Evolutionary conservation across 192 early-diverging fungal genomes (phyloP), one percentile per base, ranked within the genome.

Genomic region (Coemansia guatemalensis): DNA sequence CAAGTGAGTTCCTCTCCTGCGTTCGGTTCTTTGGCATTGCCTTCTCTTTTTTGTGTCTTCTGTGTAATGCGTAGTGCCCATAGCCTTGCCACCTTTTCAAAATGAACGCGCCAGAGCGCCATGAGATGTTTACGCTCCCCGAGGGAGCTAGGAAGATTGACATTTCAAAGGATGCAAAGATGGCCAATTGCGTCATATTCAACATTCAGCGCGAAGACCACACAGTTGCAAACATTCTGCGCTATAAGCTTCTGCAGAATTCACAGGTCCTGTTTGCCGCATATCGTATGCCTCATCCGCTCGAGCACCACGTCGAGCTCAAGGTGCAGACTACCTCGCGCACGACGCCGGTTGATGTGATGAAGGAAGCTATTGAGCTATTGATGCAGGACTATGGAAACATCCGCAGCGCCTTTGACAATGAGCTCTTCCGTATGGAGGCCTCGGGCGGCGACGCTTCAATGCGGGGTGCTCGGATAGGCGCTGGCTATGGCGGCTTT

Each of bases 121-220:
- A 88, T 67, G 91, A 92, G 69, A 82, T 92, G 73, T 91, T 92
- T 71, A 83, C 87, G 22, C 77, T 92, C 57, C 90, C 90, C 51
- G 88, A 89, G 60, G 90, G 90, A 12, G 86, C 73, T 35, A 85
- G 88, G 56, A 91, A 90, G 71, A 89, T 96, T 58, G 84, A 84
- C 12, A 91, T 95, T 69, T 78, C 84, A 21, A 88, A 86, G 61
- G 96, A 98, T 71, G 86, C 93, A 33, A 94, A 93, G 73, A 89
- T 98, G 74, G 90, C 92, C 18, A 98, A 99, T 69, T 94, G 94
- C 48, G 89, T 93, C 3, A 93, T 89, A 14, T 95, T 98, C 74
- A 88, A 85, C 48, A 88, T 99, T 47, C 85, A 94, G 48, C 89
- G 90, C 69, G 97, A 99, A 73, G 97, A 99, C 82, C 97, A 99